These are phyloP conservation scores for Gyrodon lividus DNA, from an alignment of 768 basidiomycete species.

Conservation along the genomic window DNA sequence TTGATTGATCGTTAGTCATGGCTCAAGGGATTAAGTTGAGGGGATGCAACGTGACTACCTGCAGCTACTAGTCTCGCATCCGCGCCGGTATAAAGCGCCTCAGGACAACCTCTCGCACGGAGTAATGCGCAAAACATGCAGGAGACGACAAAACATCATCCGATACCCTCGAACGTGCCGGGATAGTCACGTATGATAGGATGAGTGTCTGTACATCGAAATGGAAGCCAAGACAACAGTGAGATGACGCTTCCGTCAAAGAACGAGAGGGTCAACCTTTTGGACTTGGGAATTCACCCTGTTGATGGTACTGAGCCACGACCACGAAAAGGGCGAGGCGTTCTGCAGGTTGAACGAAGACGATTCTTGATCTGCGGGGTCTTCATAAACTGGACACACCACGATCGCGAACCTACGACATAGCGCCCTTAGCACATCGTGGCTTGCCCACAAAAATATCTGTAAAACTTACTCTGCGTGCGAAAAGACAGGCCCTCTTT, in stretches of 20 bases:
- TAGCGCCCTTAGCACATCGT: neutral
- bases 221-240: neutral
- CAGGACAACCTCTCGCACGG: slow-evolving; percentile 80
- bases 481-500: slow-evolving; percentile 89
- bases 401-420: slow-evolving; percentile 78
- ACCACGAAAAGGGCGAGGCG: slow-evolving; percentile 78
- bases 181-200: slow-evolving; percentile 90
- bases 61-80: slow-evolving; percentile 71
- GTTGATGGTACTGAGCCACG: slow-evolving; percentile 96
- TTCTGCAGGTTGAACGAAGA: slow-evolving; percentile 70
- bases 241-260: neutral
- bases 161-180: slow-evolving; percentile 60
- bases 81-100: slow-evolving; percentile 88
- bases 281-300: slow-evolving; percentile 96
- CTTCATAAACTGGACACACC: slow-evolving; percentile 89
- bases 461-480: slow-evolving; percentile 81
- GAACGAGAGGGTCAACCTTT: slow-evolving; percentile 57
- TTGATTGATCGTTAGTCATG: neutral
- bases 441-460: too few species aligned
- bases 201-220: slow-evolving; percentile 69
- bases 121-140: slow-evolving; percentile 72
- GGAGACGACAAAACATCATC: slow-evolving; percentile 60
- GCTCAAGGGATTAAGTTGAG: neutral
- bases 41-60: neutral
- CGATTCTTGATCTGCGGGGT: slow-evolving; percentile 62